Evolutionary conservation across 495 filamentous ascomycete genomes (phyloP).

Genomic region (Hypoxylon subgilvum): DNA sequence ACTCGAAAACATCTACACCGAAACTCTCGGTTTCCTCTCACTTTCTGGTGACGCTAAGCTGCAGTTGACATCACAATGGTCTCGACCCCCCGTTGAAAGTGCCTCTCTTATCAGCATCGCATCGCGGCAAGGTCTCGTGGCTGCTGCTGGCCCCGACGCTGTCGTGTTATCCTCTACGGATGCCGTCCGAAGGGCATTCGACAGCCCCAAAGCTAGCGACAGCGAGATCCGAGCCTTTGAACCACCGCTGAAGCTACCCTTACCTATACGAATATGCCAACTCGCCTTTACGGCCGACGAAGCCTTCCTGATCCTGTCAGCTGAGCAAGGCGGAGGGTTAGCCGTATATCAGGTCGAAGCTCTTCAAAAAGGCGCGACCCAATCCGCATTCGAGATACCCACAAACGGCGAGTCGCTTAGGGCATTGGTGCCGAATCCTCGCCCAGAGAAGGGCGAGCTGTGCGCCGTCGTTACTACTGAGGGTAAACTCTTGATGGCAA

Average conservation of each 20-base stretch:
- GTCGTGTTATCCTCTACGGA: constrained; percentile 80
- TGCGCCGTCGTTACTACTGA: constrained; percentile 80
- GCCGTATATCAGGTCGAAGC: constrained; percentile 77
- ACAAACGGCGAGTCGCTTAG: constrained; percentile 79
- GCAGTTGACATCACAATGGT: constrained; percentile 81
- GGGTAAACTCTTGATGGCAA: constrained; percentile 82
- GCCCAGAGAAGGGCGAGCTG: constrained; percentile 63
- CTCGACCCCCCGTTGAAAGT: constrained; percentile 75
- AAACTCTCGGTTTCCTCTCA: constrained; percentile 83
- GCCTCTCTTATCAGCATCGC: constrained; percentile 88
- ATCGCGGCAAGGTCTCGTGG: constrained; percentile 77
- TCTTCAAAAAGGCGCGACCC: constrained; percentile 68
- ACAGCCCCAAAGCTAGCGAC: constrained; percentile 59
- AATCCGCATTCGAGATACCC: constrained; percentile 70
- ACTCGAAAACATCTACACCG: constrained; percentile 65
- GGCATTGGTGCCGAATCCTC: constrained; percentile 80
- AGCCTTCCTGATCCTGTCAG: constrained; percentile 79
- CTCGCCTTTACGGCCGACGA: constrained; percentile 88
- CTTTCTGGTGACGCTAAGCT: constrained; percentile 81
- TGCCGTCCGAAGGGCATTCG: constrained; percentile 76
- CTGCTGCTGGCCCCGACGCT: constrained; percentile 82
- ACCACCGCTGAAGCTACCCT: constrained; percentile 72
- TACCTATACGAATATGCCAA: constrained; percentile 82
- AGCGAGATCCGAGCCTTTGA: constrained; percentile 73
- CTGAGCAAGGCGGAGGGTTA: constrained; percentile 80